Percentiles rank a stretch among this genome's conserved stretches.
Conservation (phyloP, 345 rosid species). For the Theobroma cacao region DNA sequence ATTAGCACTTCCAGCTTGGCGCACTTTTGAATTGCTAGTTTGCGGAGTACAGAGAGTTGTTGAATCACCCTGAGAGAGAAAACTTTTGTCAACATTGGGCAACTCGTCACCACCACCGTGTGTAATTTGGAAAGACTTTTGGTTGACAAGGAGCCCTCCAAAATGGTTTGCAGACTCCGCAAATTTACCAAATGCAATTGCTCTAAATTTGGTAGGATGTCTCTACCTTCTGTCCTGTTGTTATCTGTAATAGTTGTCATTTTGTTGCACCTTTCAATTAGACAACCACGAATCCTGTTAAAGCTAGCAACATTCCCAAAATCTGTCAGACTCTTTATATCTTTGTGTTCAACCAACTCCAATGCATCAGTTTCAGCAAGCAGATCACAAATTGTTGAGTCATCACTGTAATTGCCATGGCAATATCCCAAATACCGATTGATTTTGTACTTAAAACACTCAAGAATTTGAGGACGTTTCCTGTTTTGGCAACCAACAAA, state of each 20-base stretch:
- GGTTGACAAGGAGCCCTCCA: constrained; percentile 18
- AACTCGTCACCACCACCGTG: constrained; percentile 10
- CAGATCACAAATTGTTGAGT: constrained; percentile 10
- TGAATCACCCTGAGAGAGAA: constrained; percentile 19
- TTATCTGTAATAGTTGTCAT: constrained; percentile 14
- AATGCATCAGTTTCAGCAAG: constrained; percentile 31
- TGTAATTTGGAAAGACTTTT: constrained; percentile 28
- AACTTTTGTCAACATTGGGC: constrained; percentile 16
- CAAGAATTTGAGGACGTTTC: constrained; percentile 11
- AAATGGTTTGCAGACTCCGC: constrained; percentile 16
- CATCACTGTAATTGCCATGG: not conserved
- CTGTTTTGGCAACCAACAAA: constrained; percentile 9
- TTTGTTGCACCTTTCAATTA: not conserved
- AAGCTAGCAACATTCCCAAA: constrained; percentile 1
- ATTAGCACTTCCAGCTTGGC: constrained; percentile 23
- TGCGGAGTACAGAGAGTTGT: constrained; percentile 22
- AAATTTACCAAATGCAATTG: constrained; percentile 4
- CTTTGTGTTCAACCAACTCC: constrained; percentile 26
- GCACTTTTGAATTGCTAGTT: constrained; percentile 25
- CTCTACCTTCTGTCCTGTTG: not conserved
- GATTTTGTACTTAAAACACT: constrained; percentile 9
- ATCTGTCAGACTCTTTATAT: constrained; percentile 20
- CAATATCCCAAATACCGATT: constrained; percentile 13
- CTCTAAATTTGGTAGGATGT: constrained; percentile 8
- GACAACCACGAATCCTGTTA: constrained; percentile 13